Evolutionary conservation across 208 protist genomes (phyloP), one percentile per base, ranked within the genome.

Genomic region (Leptomonas seymouri): DNA sequence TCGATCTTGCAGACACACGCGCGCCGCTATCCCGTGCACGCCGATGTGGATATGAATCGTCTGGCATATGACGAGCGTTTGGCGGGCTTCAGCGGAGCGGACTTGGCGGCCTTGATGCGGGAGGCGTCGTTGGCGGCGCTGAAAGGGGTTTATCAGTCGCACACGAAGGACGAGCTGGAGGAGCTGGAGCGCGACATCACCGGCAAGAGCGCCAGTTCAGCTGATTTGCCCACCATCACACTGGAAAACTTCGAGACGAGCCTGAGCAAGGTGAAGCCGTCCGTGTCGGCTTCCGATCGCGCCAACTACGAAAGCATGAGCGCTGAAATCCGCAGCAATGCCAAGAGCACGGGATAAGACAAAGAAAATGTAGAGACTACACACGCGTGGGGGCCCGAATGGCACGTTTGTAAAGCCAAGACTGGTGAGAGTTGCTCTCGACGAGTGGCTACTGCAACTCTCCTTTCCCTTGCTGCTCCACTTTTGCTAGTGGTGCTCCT

Each of bases 71-170:
- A 97, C 60, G 41, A 46, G 31, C 81, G 88, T 0, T 76, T 97
- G 27, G 77, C 97, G 8, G 97, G 97, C 11, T 99, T 98, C 71
- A 98, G 89, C 54, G 98, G 98, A 7, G 98, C 98, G 8, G 98
- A 99, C 80, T 62, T 99, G 14, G 87, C 93, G 2, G 80, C 89
- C 0, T 65, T 99, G 15, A 96, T 98, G 65, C 91, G 91, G 14
- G 97, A 99, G 84, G 97, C 98, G 0, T 87, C 93, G 15, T 65
- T 96, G 50, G 83, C 80, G 23, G 94, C 94, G 41, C 78, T 97
- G 15, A 93, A 95, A 76, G 79, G 71, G 16, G 75, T 97, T 23
- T 97, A 97, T 76, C 28, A 64, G 51, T 73, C 76, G 11, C 71
- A 81, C 64, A 80, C 79, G 16, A 75, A 55, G 1, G 85, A 88